Percentiles rank a stretch among this genome's conserved stretches.
Conservation (phyloP, 2,329 filamentous ascomycete species). For the Paecilomyces fulvus region DNA sequence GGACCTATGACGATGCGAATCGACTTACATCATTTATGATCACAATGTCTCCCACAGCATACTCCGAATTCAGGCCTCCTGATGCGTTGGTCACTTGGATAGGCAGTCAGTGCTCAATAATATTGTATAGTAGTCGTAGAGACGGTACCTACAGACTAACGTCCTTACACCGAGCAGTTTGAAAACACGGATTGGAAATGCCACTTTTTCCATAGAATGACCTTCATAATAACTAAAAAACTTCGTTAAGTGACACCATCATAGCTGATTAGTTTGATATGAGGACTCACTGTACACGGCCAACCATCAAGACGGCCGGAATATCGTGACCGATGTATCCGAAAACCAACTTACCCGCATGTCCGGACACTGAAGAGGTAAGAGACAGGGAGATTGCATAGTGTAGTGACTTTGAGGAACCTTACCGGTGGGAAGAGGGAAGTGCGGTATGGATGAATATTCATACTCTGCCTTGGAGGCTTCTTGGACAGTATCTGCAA, state of each 20-base stretch:
- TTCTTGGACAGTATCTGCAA: slow-evolving; percentile 48
- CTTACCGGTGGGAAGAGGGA: slow-evolving; percentile 52
- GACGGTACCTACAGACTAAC: slow-evolving; percentile 42
- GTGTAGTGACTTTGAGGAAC: neutral
- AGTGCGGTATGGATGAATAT: slow-evolving; percentile 54
- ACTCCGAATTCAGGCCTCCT: slow-evolving; percentile 56
- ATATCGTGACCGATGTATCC: slow-evolving; percentile 48
- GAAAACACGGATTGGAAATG: slow-evolving; percentile 58
- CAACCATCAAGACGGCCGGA: slow-evolving; percentile 55
- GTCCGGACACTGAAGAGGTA: slow-evolving; percentile 42
- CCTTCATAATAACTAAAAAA: slow-evolving; percentile 56
- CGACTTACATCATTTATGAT: slow-evolving; percentile 54
- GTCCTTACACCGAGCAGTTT: slow-evolving; percentile 53
- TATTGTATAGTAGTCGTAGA: neutral
- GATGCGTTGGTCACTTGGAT: slow-evolving; percentile 56
- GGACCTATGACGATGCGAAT: neutral
- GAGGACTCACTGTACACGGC: slow-evolving; percentile 53
- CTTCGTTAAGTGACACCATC: neutral
- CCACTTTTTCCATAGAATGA: slow-evolving; percentile 53
- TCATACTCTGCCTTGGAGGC: slow-evolving; percentile 45
- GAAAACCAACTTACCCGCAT: slow-evolving; percentile 59
- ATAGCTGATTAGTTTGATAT: neutral
- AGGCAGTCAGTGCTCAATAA: slow-evolving; percentile 3
- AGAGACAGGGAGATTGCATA: slow-evolving; percentile 4
- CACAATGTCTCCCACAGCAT: slow-evolving; percentile 57